A percentile compares a stretch with the other conserved stretches of the same genome.
Conservation (phyloP, 176 grass and related monocot genomes). For the Oryza coarctata region DNA sequence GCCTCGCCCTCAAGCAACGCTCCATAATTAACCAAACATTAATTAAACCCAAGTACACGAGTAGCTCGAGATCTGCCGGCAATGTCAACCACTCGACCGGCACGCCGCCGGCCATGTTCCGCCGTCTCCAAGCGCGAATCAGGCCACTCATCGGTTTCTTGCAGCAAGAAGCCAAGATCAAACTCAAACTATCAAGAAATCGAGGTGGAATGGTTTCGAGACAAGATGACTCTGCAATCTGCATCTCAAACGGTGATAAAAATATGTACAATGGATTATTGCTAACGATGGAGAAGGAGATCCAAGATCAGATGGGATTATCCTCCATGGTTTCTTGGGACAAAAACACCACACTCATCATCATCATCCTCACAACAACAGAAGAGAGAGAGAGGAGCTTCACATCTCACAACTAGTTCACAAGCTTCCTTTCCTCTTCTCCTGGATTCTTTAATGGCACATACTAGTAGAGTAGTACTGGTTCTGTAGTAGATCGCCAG, state of each 20-base stretch:
- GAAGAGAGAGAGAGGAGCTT: background rate
- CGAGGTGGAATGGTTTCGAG: background rate
- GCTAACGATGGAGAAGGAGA: background rate
- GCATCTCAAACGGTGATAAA: background rate
- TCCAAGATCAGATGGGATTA: background rate
- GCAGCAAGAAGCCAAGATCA: background rate
- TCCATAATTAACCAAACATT: background rate
- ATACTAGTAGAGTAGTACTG: background rate
- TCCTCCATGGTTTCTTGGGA: background rate
- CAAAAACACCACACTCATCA: slow-evolving; percentile 15
- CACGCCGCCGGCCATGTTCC: background rate
- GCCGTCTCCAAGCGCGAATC: background rate
- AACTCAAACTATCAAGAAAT: background rate
- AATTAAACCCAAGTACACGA: background rate
- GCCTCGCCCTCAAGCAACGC: background rate
- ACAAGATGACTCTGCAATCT: background rate
- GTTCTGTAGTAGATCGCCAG: background rate
- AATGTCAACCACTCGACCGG: background rate
- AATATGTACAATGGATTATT: background rate
- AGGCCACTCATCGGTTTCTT: background rate
- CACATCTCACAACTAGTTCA: background rate
- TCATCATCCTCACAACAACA: background rate
- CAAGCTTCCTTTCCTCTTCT: background rate
- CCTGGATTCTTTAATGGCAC: background rate
- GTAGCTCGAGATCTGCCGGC: background rate